These are phyloP conservation scores for Mortierella sp. DNA, from an alignment of 371 early-diverging fungal genomes.

Conservation along the genomic window DNA sequence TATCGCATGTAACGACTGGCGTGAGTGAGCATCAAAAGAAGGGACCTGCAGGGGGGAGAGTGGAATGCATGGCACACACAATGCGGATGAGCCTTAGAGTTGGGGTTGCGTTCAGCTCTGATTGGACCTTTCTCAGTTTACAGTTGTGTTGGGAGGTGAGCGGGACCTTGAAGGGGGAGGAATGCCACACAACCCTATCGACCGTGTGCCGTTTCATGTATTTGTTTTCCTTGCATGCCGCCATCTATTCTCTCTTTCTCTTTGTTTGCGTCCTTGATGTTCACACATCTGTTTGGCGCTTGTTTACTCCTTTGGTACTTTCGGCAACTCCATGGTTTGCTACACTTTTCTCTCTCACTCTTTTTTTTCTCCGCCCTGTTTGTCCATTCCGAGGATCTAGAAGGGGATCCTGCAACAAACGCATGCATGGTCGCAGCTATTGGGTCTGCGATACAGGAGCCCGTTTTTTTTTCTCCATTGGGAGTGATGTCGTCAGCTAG, in stretches of 20 bases:
- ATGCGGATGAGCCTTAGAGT: slow-evolving; percentile 1
- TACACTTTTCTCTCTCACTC: slow-evolving; percentile 4
- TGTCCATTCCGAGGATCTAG: slow-evolving; percentile 21
- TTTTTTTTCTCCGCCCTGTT: slow-evolving; percentile 3
- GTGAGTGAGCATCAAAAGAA: background rate
- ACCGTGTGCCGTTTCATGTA: slow-evolving; percentile 10
- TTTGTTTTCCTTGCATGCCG: slow-evolving; percentile 2
- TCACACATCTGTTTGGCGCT: background rate
- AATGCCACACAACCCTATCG: background rate
- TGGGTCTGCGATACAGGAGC: slow-evolving; percentile 12
- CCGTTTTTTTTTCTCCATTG: slow-evolving; percentile 12
- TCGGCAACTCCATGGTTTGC: background rate
- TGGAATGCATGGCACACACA: background rate
- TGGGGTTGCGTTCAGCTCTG: background rate
- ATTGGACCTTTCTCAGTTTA: slow-evolving; percentile 15
- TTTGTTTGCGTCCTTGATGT: background rate
- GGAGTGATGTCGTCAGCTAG: background rate
- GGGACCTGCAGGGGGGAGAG: background rate
- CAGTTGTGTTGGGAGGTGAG: slow-evolving; percentile 19
- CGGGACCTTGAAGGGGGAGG: slow-evolving; percentile 3
- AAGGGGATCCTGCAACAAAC: background rate
- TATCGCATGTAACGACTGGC: background rate
- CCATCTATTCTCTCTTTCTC: background rate
- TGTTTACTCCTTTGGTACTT: background rate
- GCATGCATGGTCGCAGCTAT: slow-evolving; percentile 5